Conservation (phyloP, 768 basidiomycete species). For the Boletellus emodensis region DNA sequence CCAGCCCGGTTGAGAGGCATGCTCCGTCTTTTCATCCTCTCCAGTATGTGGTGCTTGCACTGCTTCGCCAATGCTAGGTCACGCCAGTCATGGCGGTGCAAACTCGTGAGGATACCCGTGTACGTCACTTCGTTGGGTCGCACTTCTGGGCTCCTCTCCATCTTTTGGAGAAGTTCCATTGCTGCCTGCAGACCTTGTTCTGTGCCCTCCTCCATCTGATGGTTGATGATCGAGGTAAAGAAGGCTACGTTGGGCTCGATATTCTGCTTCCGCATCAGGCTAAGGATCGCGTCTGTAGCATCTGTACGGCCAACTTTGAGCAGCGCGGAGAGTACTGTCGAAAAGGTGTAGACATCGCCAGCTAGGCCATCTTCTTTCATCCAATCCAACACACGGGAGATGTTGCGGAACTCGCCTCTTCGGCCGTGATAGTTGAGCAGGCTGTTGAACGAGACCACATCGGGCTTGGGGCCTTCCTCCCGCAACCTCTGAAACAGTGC, state of each 20-base stretch:
- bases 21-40: conserved; percentile 53
- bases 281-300: conserved; percentile 58
- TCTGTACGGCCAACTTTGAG: conserved; percentile 65
- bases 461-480: conserved; percentile 54
- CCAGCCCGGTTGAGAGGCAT: conserved; percentile 57
- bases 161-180: conserved; percentile 64
- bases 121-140: conserved; percentile 80
- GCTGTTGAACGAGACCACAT: conserved; percentile 78
- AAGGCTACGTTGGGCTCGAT: conserved; percentile 71
- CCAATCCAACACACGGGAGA: conserved; percentile 54
- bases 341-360: conserved; percentile 84
- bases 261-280: conserved; percentile 73
- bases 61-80: conserved; percentile 41
- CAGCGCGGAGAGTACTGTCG: conserved; percentile 77
- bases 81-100: conserved; percentile 59
- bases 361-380: conserved; percentile 51
- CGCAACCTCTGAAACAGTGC: conserved; percentile 44
- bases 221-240: conserved; percentile 76
- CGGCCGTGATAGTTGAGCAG: conserved; percentile 67
- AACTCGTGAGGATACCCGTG: conserved; percentile 69
- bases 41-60: conserved; percentile 47
- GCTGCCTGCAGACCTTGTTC: conserved; percentile 55
- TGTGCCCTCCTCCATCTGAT: conserved; percentile 57
- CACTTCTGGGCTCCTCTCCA: conserved; percentile 57
- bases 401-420: conserved; percentile 55